Conservation (phyloP, 192 early-diverging fungal species). For the Phycomyces nitens region DNA sequence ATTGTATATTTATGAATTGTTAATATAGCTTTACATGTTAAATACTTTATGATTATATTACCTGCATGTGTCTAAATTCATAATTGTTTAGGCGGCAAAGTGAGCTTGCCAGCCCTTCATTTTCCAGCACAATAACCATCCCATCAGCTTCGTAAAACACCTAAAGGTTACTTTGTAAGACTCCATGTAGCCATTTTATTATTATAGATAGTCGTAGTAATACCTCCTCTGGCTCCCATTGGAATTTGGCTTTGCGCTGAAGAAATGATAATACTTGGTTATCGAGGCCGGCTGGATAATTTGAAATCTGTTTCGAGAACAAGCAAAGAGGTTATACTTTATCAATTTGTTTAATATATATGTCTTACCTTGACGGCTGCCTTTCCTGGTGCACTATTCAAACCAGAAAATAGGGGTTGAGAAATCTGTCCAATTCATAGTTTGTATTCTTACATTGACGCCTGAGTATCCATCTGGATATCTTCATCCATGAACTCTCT, state of each 20-base stretch:
- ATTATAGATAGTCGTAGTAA: background rate
- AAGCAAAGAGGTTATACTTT: background rate
- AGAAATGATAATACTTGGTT: slow-evolving; percentile 17
- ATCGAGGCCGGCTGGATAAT: slow-evolving; percentile 22
- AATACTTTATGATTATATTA: too few species aligned
- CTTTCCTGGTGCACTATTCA: slow-evolving; percentile 1
- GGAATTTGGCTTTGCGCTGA: slow-evolving; percentile 16
- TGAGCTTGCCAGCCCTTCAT: slow-evolving; percentile 10
- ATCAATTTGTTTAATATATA: background rate
- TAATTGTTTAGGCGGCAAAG: slow-evolving; percentile 7
- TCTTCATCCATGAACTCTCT: slow-evolving; percentile 22
- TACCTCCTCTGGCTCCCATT: slow-evolving; percentile 28
- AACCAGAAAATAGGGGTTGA: background rate
- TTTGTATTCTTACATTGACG: background rate
- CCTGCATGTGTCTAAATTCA: background rate
- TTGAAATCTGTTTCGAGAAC: slow-evolving; percentile 10
- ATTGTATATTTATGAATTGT: too few species aligned
- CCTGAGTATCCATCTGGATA: slow-evolving; percentile 17
- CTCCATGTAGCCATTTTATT: too few species aligned
- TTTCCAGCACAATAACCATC: slow-evolving; percentile 6
- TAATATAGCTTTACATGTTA: too few species aligned
- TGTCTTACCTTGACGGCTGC: slow-evolving; percentile 9
- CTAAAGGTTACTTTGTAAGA: too few species aligned
- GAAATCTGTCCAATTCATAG: background rate
- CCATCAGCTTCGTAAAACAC: background rate